Base-by-base conservation (phyloP, 345 rosid genomes). In the Moricandia arvensis region DNA sequence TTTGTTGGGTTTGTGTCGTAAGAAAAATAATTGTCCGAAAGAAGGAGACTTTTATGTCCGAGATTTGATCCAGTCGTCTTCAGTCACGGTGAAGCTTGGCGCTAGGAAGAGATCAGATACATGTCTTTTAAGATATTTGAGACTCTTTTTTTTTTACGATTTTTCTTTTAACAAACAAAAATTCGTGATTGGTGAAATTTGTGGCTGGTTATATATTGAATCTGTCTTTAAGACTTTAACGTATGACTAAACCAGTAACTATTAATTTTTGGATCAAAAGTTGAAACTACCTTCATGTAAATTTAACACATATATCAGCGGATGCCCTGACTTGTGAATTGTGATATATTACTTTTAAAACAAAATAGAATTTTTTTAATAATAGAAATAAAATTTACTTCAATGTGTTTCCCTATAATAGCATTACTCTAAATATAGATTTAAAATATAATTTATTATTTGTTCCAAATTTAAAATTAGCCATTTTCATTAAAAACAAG, bases 41-140 rank as follows among this genome's bases (percentile, higher is more conserved):
- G 49, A 43, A 43, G 49, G 49, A 43, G 49, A 45, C 73, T 75
- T 55, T 49, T 24, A 17, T 49, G 67, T 59, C 60, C 78, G 60
- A 37, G 17, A 31, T 33, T 67, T 16, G 34, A 59, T 68, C 68
- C 66, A 61, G 67, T 75, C 67, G 66, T 75, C 60, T 66, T 58
- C 60, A 67, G 78, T 58, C 78, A 75, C 67, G 66, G 72, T 59
- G 59, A 59, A 15, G 53, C 61, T 47, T 31, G 31, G 43, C 1
- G 60, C 9, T 66, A 13, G 5, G 47, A 66, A 45, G 12, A 41
- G 4, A 47, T 12, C 59, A 47, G 75, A 47, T 21, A 49, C 4
- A 10, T 72, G 35, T 53, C 55, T 35, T 10, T 10, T 4, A 21
- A 35, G 21, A 63, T 54, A 10, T 63, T 51, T 51, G 24, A 49